Conservation (phyloP, 345 rosid species). For the Syzygium aromaticum region DNA sequence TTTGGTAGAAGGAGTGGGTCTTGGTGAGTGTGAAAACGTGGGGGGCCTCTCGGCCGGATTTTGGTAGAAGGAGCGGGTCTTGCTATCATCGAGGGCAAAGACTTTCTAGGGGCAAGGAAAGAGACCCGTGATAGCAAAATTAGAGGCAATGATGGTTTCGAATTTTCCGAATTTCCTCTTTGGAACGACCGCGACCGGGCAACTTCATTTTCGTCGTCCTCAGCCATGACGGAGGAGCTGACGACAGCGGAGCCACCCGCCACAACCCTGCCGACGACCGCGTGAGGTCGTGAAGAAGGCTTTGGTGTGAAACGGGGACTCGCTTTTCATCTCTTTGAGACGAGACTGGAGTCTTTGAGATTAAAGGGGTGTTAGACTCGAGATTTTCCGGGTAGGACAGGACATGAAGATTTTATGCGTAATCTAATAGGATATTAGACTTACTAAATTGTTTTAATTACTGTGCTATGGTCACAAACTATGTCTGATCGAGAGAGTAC, state of each 20-base stretch:
- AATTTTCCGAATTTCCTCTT: background rate
- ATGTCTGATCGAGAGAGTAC: background rate
- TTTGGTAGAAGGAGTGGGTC: background rate
- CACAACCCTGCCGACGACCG: background rate
- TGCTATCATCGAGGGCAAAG: background rate
- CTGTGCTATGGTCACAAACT: background rate
- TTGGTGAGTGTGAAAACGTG: background rate
- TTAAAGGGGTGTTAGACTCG: background rate
- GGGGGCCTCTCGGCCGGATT: background rate
- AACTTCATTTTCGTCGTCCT: background rate
- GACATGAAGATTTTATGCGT: background rate
- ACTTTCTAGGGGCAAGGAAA: background rate
- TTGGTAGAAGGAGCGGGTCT: background rate
- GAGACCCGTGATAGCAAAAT: background rate
- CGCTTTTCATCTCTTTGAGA: background rate
- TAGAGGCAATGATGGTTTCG: background rate
- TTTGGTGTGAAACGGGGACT: background rate
- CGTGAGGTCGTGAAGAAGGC: background rate
- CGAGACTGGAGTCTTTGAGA: background rate
- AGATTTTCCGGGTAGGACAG: background rate
- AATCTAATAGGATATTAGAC: background rate
- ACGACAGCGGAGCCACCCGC: background rate
- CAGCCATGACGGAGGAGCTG: background rate
- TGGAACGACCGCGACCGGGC: background rate
- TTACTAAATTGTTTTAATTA: background rate